Percentiles rank a stretch among this genome's conserved stretches.
Conservation (phyloP, 352 stramenopile species). For the Globisporangium recalcitrans region DNA sequence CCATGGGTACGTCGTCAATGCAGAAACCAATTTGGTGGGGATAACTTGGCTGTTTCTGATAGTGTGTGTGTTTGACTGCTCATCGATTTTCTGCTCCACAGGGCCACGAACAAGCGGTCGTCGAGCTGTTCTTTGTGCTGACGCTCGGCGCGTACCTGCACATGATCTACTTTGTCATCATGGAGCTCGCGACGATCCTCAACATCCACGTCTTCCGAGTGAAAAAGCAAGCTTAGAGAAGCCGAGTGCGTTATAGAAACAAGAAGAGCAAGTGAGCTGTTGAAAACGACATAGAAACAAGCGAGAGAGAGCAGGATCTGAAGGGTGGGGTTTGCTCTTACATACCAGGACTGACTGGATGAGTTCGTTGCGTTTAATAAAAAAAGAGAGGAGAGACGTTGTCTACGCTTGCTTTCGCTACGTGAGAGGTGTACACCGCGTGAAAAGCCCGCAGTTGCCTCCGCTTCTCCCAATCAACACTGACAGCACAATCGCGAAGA, state of each 20-base stretch:
- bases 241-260: neutral
- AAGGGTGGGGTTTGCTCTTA: neutral
- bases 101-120: slow-evolving; percentile 61
- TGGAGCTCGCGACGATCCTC: slow-evolving; percentile 68
- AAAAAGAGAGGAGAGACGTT: neutral
- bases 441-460: slow-evolving; percentile 11
- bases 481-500: neutral
- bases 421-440: slow-evolving; percentile 14
- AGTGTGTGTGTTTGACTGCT: slow-evolving; percentile 2
- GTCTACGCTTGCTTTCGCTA: slow-evolving; percentile 2
- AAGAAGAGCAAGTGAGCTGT: neutral
- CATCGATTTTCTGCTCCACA: slow-evolving; percentile 19
- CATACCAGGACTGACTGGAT: neutral
- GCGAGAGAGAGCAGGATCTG: neutral
- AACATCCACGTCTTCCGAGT: slow-evolving; percentile 81
- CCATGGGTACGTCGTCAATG: slow-evolving; percentile 44
- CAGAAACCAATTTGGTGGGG: neutral
- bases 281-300: neutral
- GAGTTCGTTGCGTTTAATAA: slow-evolving; percentile 6
- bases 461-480: neutral
- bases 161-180: slow-evolving; percentile 83
- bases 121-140: slow-evolving; percentile 76
- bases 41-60: neutral
- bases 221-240: slow-evolving; percentile 56
- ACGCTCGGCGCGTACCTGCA: slow-evolving; percentile 62